Conservation (phyloP, 495 filamentous ascomycete species). For the Copromyces sp. region DNA sequence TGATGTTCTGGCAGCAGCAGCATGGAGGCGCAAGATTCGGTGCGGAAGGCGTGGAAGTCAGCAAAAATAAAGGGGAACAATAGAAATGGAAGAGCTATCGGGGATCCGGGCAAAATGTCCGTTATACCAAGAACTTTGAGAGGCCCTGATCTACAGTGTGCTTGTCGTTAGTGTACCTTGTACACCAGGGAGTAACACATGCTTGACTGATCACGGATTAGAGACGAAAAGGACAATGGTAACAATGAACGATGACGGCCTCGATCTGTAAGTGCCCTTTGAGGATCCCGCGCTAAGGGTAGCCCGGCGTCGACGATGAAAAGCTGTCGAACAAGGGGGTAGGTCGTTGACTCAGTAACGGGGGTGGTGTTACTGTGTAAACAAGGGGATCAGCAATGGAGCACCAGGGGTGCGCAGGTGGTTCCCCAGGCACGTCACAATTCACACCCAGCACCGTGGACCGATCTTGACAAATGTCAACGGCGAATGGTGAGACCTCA, state of each 20-base stretch:
- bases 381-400: not conserved
- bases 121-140: not conserved
- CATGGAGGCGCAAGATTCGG: slow-evolving; percentile 3
- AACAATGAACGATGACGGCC: not conserved
- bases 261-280: not conserved
- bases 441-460: not conserved
- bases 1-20: not conserved
- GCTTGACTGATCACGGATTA: not conserved
- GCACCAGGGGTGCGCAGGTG: not conserved
- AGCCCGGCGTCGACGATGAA: not conserved
- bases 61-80: not conserved
- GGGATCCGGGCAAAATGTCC: not conserved
- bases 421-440: not conserved
- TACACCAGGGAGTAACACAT: not conserved
- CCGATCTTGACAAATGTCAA: not conserved
- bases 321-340: not conserved
- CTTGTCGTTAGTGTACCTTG: not conserved
- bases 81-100: not conserved
- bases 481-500: not conserved
- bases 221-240: not conserved
- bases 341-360: not conserved
- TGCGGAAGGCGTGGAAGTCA: not conserved
- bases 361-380: not conserved
- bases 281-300: not conserved
- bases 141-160: not conserved